Conservation (phyloP, 176 grass and related monocot species). For the Elaeis guineensis region DNA sequence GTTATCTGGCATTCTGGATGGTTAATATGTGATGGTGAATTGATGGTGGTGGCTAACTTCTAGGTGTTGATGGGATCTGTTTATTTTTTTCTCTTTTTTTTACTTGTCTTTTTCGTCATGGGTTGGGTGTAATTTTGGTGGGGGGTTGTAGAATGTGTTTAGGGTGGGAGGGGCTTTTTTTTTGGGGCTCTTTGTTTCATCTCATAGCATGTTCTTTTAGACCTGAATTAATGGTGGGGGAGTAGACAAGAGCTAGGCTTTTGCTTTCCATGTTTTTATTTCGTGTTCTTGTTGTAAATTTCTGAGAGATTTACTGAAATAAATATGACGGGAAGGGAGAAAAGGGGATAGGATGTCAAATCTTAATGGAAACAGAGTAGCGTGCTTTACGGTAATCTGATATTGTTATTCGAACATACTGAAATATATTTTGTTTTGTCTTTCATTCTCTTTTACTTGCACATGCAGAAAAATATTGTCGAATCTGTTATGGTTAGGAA, state of each 20-base stretch:
- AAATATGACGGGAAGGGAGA: too few relatives aligned
- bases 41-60: background rate
- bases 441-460: too few relatives aligned
- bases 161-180: background rate
- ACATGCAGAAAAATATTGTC: too few relatives aligned
- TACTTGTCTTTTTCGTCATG: background rate
- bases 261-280: too few relatives aligned
- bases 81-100: background rate
- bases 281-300: too few relatives aligned
- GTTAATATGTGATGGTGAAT: slow-evolving; percentile 3
- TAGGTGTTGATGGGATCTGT: background rate
- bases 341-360: too few relatives aligned
- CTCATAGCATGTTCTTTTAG: background rate
- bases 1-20: background rate
- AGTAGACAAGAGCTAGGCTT: background rate
- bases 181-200: background rate
- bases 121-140: background rate
- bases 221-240: background rate
- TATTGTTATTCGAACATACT: too few relatives aligned
- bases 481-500: too few relatives aligned
- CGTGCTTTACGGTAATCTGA: too few relatives aligned
- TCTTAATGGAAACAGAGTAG: too few relatives aligned
- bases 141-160: background rate
- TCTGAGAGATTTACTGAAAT: too few relatives aligned
- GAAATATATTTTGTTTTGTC: too few relatives aligned